Base-by-base conservation (phyloP, 495 filamentous ascomycete genomes). In the Amphirosellinia nigrospora region DNA sequence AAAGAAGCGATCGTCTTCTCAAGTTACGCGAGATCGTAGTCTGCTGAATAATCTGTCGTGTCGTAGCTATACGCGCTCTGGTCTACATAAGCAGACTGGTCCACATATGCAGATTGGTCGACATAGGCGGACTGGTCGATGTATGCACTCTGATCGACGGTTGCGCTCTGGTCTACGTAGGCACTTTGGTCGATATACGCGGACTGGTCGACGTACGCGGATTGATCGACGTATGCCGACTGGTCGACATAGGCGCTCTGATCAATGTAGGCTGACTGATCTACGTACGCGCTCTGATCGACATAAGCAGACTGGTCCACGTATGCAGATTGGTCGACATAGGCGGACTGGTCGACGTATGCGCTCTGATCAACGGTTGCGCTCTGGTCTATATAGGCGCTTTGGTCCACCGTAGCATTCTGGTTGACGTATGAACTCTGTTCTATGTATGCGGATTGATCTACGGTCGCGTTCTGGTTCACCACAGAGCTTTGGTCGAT, bases 1-100 rank as follows among this genome's bases (percentile, higher is more conserved):
- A 3, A 9, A 1, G 56, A 60, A 16, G 32, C 1, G 39, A 30
- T 43, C 13, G 36, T 48, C 41, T 0, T 10, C 38, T 5, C 4
- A 8, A 53, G 39, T 55, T 23, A 66, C 39, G 63, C 63, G 11
- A 67, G 50, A 1, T 8, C 55, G 55, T 60, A 69, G 43, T 69
- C 66, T 1, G 66, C 66, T 16, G 56, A 69, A 5, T 61, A 69
- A 34, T 69, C 66, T 21, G 56, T 63, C 34, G 66, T 52, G 45
- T 69, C 66, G 52, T 58, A 56, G 30, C 32, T 36, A 38, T 55
- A 65, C 1, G 45, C 32, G 4, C 30, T 38, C 46, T 65, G 63
- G 34, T 65, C 63, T 13, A 65, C 16, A n/a, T 65, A 65, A 0
- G 63, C 63, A 39, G 28, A 38, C 23, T 66, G 63, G 21, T 63